Base-by-base conservation (phyloP, 176 grass and related monocot species). In the Ensete glaucum region DNA sequence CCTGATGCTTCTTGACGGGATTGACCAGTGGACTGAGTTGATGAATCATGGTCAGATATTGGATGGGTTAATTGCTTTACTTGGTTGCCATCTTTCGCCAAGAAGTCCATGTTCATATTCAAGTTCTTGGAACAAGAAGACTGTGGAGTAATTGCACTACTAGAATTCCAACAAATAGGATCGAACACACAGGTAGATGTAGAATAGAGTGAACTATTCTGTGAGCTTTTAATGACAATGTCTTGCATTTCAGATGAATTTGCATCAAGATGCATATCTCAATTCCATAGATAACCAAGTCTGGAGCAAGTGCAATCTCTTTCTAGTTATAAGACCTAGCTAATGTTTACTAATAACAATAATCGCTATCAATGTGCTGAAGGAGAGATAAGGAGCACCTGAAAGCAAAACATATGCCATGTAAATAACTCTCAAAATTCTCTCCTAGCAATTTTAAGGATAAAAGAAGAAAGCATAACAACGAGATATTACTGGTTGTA, bases 1-100 rank as follows among this genome's bases (percentile, higher is more conserved):
- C 77, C 86, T 11, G 95, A 89, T 75, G 78, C 82, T 83, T 91
- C 88, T 82, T 87, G 91, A 53, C 81, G 79, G 52, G 89, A 87
- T 56, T 58, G 74, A 66, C 64, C 80, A 64, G n/a, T 80, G 29
- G 87, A 92, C 27, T 85, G 82, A 62, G 67, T 84, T 77, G 88
- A 83, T 3, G 78, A 83, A 62, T 95, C 85, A 53, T 19, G 81
- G 50, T 84, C 57, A 10, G 79, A 72, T 29, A 85, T 79, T 69
- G 82, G 79, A 68, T 79, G 62, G 73, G 77, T 81, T 83, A 74
- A 75, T 76, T 89, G 77, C 57, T 83, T 85, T 64, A 68, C 77
- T 74, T 79, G 84, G 77, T 64, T 72, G 54, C 57, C 75, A 64
- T 85, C 81, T 62, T 81, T 78, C 73, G 58, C 88, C 34, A 89